Evolutionary conservation across 352 stramenopile genomes (phyloP).

Genomic region (Phytopythium sindhum): DNA sequence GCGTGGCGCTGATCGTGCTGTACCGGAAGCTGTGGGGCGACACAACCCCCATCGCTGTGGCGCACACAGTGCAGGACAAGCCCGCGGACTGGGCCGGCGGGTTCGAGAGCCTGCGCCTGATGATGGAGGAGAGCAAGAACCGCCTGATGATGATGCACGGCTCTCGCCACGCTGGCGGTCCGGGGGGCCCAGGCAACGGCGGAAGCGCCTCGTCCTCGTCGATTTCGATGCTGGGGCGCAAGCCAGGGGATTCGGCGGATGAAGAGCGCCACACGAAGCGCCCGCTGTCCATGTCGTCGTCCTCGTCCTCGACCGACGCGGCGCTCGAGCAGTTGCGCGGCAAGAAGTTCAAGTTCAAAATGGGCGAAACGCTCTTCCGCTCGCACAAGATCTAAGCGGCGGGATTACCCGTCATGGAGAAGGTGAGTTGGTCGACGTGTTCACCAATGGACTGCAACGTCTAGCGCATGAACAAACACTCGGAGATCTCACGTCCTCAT

Average conservation of each 20-base stretch:
- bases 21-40: constrained; percentile 84
- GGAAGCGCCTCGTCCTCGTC: constrained; percentile 1
- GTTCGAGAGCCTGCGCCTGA: constrained; percentile 73
- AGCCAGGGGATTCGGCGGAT: constrained; percentile 15
- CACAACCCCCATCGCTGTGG: constrained; percentile 72
- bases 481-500: too few species aligned
- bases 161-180: constrained; percentile 17
- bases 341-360: constrained; percentile 88
- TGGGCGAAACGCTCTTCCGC: constrained; percentile 71
- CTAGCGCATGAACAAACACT: too few species aligned
- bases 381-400: constrained; percentile 77
- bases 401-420: too few species aligned
- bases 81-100: constrained; percentile 69
- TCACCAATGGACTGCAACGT: too few species aligned
- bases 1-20: constrained; percentile 69
- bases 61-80: constrained; percentile 83
- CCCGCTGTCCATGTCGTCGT: constrained; percentile 13
- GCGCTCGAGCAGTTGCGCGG: constrained; percentile 70
- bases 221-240: constrained; percentile 1
- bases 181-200: neutral
- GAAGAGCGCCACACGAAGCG: constrained; percentile 33
- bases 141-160: constrained; percentile 31
- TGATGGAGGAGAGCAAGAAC: constrained; percentile 86
- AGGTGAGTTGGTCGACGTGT: too few species aligned
- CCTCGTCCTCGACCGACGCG: constrained; percentile 29